phyloP scores from a whole-genome alignment of 805 yeast genomes.

The Nematodospora valgi region DNA sequence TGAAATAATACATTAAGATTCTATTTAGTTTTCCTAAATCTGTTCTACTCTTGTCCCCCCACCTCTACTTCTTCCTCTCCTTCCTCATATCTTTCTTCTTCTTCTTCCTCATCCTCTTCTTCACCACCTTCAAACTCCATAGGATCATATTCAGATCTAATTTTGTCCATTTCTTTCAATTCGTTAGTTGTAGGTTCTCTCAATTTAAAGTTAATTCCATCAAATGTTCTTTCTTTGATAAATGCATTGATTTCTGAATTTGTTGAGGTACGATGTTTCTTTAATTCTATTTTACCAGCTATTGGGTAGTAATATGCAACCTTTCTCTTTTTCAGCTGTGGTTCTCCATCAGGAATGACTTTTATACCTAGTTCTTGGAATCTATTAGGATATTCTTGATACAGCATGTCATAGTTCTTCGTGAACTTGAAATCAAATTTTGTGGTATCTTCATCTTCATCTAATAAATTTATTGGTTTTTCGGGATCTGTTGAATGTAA shows the following conservation, averaged over 20 bases:
- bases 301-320: conserved; percentile 78
- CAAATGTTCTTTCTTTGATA: conserved; percentile 55
- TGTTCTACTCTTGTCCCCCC: conserved; percentile 2
- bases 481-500: conserved; percentile 40
- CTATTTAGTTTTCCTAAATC: conserved; percentile 2
- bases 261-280: conserved; percentile 75
- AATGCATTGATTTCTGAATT: conserved; percentile 51
- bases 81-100: conserved; percentile 10
- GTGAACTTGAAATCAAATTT: conserved; percentile 57
- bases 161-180: conserved; percentile 60
- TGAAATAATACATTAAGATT: no score
- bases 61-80: conserved; percentile 4
- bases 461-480: conserved; percentile 38
- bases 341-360: conserved; percentile 39
- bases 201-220: conserved; percentile 56
- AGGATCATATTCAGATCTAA: conserved; percentile 72
- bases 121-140: conserved; percentile 71
- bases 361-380: conserved; percentile 68
- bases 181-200: conserved; percentile 76
- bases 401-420: conserved; percentile 78
- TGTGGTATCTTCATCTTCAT: conserved; percentile 42
- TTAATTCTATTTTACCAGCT: conserved; percentile 72
- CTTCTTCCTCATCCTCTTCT: conserved; percentile 30
- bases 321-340: conserved; percentile 35
- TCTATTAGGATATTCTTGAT: conserved; percentile 42